Base-by-base conservation (phyloP, 2,329 filamentous ascomycete species). In the Cordyceps tenuipes region DNA sequence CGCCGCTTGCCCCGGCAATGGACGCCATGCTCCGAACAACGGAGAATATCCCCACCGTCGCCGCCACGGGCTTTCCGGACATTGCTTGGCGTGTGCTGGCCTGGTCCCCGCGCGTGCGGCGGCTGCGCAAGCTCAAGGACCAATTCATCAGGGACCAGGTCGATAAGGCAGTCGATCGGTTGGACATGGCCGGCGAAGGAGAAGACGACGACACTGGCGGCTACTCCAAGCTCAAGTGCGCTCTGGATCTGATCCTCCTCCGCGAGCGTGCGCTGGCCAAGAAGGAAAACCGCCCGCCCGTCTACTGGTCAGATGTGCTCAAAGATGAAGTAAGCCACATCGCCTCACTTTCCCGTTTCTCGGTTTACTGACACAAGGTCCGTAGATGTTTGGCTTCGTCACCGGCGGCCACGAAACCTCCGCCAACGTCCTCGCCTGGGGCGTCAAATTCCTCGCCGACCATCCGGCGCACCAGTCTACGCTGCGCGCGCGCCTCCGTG, bases 361-460 rank as follows among this genome's bases (percentile, higher is more conserved):
- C 39, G 6, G 1, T 15, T n/a, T 43, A 26, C 5, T 12, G 17
- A 26, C 44, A 26, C 4, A 3, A 13, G 12, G 12, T 47, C 21
- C 9, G 10, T 54, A 63, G 50, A 60, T 64, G n/a, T 51, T 63
- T n/a, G 62, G 64, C 12, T 59, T 65, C 36, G n/a, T 66, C 3
- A 56, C 62, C 19, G 64, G 61, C 47, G 66, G 67, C 10, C 64
- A 68, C 39, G 68, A 69, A 10, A 66, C 68, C 1, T 66, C 66
- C 0, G 54, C 59, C 10, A 62, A 62, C 17, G 62, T 64, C 3
- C 53, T 69, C 4, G 55, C 49, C 41, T 69, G 66, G 63, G 53
- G 52, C 7, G 41, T 62, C 23, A 69, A 68, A 59, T 62, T 65
- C 29, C 48, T 69, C 10, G 54, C 61, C 17, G 61, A 62, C 19